Percentiles rank a stretch among this genome's conserved stretches.
Evolutionary conservation across 352 stramenopile genomes (phyloP).

Genomic region (Thraustotheca clavata): DNA sequence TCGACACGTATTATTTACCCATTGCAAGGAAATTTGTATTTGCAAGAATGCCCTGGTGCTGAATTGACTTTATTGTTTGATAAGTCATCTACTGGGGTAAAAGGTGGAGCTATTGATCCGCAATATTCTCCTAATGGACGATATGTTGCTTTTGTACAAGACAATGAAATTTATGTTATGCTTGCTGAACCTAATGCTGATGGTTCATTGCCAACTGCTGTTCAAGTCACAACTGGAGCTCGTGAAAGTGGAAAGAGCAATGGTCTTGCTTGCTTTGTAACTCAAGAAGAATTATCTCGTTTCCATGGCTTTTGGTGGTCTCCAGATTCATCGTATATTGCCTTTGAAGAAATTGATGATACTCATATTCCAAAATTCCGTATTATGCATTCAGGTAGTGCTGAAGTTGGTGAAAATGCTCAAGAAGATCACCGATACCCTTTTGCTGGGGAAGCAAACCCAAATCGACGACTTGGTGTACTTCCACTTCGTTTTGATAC

Average conservation of each 20-base stretch:
- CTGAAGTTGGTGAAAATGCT: conserved; percentile 37
- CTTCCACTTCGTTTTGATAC: conserved; percentile 23
- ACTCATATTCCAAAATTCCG: conserved; percentile 88
- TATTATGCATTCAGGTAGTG: conserved; percentile 91
- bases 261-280: conserved; percentile 95
- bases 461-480: conserved; percentile 79
- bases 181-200: conserved; percentile 33
- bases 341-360: conserved; percentile 92
- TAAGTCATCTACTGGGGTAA: conserved; percentile 58
- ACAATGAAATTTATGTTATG: conserved; percentile 92
- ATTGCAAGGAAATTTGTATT: conserved; percentile 88
- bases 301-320: conserved; percentile 97
- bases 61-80: conserved; percentile 80
- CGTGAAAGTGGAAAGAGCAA: conserved; percentile 74
- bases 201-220: conserved; percentile 32
- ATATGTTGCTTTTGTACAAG: conserved; percentile 91
- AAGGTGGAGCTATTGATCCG: conserved; percentile 87
- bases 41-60: conserved; percentile 82
- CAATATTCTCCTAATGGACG: conserved; percentile 89
- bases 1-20: conserved; percentile 82
- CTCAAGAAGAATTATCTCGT: conserved; percentile 95
- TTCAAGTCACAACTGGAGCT: conserved; percentile 72
- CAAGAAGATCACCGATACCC: conserved; percentile 86
- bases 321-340: conserved; percentile 71
- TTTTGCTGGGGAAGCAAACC: conserved; percentile 92